Conservation (phyloP, 31 red algal genomes). For the Endocladia muricata region DNA sequence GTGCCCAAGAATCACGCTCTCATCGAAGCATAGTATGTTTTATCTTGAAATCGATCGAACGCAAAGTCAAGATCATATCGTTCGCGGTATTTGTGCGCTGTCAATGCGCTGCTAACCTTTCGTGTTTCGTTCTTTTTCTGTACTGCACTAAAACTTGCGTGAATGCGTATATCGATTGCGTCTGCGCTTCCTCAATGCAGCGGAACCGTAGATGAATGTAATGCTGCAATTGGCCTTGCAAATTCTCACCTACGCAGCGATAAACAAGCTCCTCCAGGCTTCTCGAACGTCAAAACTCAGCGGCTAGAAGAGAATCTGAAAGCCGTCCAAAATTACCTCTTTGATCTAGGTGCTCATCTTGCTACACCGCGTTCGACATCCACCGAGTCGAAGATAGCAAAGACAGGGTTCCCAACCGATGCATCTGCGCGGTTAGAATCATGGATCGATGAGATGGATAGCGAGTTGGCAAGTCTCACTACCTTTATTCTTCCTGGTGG, state of each 20-base stretch:
- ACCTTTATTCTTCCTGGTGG: constrained; percentile 80
- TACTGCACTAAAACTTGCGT: no score
- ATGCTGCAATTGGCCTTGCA: constrained; percentile 70
- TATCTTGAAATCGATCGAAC: neutral
- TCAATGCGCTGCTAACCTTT: no score
- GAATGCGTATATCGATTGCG: no score
- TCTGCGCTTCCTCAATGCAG: constrained; percentile 20
- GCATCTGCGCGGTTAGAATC: constrained; percentile 37
- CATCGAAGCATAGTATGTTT: constrained; percentile 76
- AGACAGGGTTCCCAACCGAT: constrained; percentile 43
- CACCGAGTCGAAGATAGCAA: constrained; percentile 15
- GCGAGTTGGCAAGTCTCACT: constrained; percentile 38
- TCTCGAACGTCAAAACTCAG: neutral
- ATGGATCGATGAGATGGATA: constrained; percentile 81
- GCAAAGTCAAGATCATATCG: no score
- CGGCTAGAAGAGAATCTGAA: constrained; percentile 17
- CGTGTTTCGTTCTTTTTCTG: no score
- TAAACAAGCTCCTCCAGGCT: neutral
- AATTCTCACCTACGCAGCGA: constrained; percentile 14
- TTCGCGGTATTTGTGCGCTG: no score
- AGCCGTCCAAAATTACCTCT: constrained; percentile 66
- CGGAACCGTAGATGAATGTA: constrained; percentile 79
- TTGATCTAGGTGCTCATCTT: constrained; percentile 82
- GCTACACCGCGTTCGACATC: constrained; percentile 64
- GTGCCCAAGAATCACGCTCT: constrained; percentile 68